A percentile compares a stretch with the other conserved stretches of the same genome.
These are phyloP conservation scores for Mycena venus DNA, from an alignment of 768 basidiomycete genomes.

Conservation along the genomic window DNA sequence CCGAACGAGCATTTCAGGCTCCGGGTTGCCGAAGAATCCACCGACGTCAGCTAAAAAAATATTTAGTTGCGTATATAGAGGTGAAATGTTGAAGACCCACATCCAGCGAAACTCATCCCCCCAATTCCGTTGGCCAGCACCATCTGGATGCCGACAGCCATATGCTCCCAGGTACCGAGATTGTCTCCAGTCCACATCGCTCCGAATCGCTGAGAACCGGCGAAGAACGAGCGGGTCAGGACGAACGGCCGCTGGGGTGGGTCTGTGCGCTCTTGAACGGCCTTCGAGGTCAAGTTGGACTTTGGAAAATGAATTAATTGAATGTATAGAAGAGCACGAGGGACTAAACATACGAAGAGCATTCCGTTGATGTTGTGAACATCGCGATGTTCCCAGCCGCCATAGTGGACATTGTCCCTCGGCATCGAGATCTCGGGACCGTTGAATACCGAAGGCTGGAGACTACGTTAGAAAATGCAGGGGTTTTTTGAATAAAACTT, in stretches of 20 bases:
- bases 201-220: constrained; percentile 95
- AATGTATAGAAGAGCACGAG: background rate
- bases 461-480: no score
- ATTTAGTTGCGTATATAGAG: background rate
- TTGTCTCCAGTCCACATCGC: constrained; percentile 99
- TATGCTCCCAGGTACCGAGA: constrained; percentile 97
- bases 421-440: constrained; percentile 93
- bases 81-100: constrained; percentile 60
- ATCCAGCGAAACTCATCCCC: constrained; percentile 92
- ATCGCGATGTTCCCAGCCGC: constrained; percentile 98
- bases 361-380: constrained; percentile 98
- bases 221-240: constrained; percentile 93
- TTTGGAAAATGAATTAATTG: constrained; percentile 44
- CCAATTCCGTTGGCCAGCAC: constrained; percentile 89
- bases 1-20: constrained; percentile 92
- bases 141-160: constrained; percentile 95
- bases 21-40: constrained; percentile 98
- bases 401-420: constrained; percentile 81
- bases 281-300: constrained; percentile 89
- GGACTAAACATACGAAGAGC: constrained; percentile 74
- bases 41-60: constrained; percentile 88
- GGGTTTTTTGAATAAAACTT: no score
- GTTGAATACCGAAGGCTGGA: constrained; percentile 97
- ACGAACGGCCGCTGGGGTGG: constrained; percentile 92
- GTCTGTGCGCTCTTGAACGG: constrained; percentile 79